Evolutionary conservation across 164 flowering plant genomes (phyloP), one percentile per base, ranked within the genome.

Genomic region (Nymphaea thermarum): DNA sequence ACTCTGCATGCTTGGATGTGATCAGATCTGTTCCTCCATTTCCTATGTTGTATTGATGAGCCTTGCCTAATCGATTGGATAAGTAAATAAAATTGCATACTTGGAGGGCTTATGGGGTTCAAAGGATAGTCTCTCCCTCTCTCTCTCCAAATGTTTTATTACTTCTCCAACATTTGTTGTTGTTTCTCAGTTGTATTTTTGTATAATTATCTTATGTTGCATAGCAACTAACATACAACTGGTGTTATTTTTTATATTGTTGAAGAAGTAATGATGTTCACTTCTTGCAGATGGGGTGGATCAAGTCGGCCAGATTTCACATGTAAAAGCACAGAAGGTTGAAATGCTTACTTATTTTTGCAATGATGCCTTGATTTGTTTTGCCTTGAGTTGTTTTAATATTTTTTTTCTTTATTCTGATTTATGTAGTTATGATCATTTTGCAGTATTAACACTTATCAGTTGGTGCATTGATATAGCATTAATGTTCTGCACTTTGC

Each of bases 261-360:
- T 6, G 55, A 51, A 15, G 12, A 51, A 51, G 14, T 51, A 51
- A 51, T 8, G 36, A 51, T 51, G 12, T 51, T 15, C 57, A 3
- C 14, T 51, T 0, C 14, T 10, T 77, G 75, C 86, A 92, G 98
- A 43, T 95, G 99, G 97, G 99, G 99, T 60, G 99, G 98, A 76
- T 95, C 98, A 59, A 92, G 99, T 76, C 84, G 99, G 80, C 99
- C 99, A 68, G 98, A 92, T 71, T 95, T 95, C 68, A 85, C 89
- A 8, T 94, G 98, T 81, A 90, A 83, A 81, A 91, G 94, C 75
- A 91, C 99, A 11, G 94, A 91, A 88, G 96, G 99, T 92, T 69
- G 25, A 3, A 2, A 47, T 47, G 7, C 3, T 47, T 47, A 47
- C 55, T 12, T 47, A 47, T 47, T 47, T 47, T 47, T 47, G 2